phyloP scores from a whole-genome alignment of 2,329 filamentous ascomycete genomes.

The Bipolaris gigantea region DNA sequence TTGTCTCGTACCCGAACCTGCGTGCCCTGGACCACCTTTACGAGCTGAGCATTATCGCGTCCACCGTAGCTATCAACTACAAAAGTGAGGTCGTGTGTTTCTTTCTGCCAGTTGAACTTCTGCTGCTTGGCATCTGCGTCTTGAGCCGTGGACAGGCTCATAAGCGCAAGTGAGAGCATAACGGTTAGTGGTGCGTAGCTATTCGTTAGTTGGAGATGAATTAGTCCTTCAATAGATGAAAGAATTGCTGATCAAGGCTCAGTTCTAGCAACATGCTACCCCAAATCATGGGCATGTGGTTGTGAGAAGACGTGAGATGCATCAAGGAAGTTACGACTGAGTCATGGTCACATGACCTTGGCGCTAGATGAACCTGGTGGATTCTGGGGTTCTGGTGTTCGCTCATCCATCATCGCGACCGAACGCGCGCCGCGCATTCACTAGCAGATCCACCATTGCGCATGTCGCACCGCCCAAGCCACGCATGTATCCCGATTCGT shows the following conservation, averaged over 20 bases:
- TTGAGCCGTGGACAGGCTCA: constrained; percentile 39
- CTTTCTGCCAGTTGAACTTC: constrained; percentile 43
- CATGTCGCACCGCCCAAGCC: constrained; percentile 21
- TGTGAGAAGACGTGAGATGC: background rate
- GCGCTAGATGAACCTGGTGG: constrained; percentile 22
- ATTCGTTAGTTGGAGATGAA: constrained; percentile 7
- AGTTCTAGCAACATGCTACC: background rate
- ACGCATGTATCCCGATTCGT: constrained; percentile 27
- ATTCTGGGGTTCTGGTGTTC: constrained; percentile 36
- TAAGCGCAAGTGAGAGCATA: constrained; percentile 38
- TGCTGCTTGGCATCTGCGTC: constrained; percentile 32
- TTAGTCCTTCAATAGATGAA: background rate
- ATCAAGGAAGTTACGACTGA: constrained; percentile 20
- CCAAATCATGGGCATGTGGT: background rate
- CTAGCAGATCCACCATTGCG: constrained; percentile 28
- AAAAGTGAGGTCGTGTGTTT: constrained; percentile 35
- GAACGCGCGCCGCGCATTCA: constrained; percentile 37
- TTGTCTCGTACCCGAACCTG: constrained; percentile 47
- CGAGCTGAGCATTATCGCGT: constrained; percentile 30
- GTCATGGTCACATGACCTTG: constrained; percentile 22
- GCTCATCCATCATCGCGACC: constrained; percentile 35
- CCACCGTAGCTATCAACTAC: constrained; percentile 38
- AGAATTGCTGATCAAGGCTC: background rate
- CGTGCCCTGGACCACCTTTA: constrained; percentile 48
- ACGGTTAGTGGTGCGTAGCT: constrained; percentile 8